Percentiles rank a stretch among this genome's conserved stretches.
Conservation (phyloP, 179 eudicot species). For the Sideroxylon spinosum region DNA sequence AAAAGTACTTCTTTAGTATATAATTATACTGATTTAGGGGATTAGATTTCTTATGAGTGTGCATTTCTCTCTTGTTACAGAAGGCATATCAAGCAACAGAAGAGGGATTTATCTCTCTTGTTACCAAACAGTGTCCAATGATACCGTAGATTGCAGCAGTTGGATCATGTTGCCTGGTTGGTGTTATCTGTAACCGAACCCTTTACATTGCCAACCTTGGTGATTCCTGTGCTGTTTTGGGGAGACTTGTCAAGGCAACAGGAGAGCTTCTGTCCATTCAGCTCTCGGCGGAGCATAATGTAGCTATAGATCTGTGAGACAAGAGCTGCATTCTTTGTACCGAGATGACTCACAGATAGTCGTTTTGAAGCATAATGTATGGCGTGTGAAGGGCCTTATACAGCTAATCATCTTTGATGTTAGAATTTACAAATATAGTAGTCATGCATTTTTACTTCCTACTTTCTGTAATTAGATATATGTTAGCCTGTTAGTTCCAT, state of each 20-base stretch:
- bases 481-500: not conserved
- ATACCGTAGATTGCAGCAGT: conserved; percentile 90
- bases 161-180: conserved; percentile 93
- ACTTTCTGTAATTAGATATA: not conserved
- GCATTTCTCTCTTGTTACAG: conserved; percentile 27
- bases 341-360: conserved; percentile 86
- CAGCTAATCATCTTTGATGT: conserved; percentile 43
- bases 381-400: conserved; percentile 96
- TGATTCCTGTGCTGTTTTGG: conserved; percentile 94
- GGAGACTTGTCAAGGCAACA: conserved; percentile 72
- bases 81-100: conserved; percentile 97
- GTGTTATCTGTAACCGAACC: conserved; percentile 67
- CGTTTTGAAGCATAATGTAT: conserved; percentile 88
- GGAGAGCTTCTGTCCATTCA: conserved; percentile 81
- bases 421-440: not conserved
- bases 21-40: not conserved
- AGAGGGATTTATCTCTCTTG: conserved; percentile 78
- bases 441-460: not conserved
- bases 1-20: not conserved
- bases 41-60: not conserved
- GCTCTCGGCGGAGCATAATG: conserved; percentile 90
- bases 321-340: conserved; percentile 79
- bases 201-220: conserved; percentile 85
- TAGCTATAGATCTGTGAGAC: conserved; percentile 79
- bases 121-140: conserved; percentile 75